Evolutionary conservation across 257 asterid species (phyloP).

Genomic region (Orobanche coerulescens): DNA sequence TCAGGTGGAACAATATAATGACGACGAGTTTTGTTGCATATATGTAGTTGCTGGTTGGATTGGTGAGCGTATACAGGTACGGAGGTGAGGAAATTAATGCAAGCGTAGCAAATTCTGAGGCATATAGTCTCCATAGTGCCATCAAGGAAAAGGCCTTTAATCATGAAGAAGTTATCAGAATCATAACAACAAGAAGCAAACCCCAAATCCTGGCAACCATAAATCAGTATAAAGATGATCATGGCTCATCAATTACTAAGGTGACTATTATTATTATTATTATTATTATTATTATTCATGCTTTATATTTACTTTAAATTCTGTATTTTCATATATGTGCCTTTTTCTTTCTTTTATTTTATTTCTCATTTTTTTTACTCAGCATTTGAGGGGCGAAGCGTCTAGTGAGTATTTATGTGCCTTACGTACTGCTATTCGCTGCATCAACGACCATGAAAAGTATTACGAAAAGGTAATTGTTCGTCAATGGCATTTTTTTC

Average conservation of each 20-base stretch:
- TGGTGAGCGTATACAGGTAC: constrained; percentile 57
- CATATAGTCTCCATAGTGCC: constrained; percentile 33
- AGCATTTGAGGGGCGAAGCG: constrained; percentile 50
- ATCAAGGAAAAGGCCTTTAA: constrained; percentile 36
- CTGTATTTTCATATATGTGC: too few species aligned
- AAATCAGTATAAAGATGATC: constrained; percentile 53
- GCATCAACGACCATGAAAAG: constrained; percentile 51
- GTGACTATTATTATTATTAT: constrained; percentile 15
- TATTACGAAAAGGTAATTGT: constrained; percentile 61
- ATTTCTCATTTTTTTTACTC: background rate
- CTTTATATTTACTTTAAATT: too few species aligned
- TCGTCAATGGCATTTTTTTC: background rate
- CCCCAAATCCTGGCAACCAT: constrained; percentile 60
- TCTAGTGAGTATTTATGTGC: constrained; percentile 31
- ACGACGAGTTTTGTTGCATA: background rate
- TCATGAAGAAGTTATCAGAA: constrained; percentile 57
- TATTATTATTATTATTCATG: background rate
- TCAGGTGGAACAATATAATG: too few species aligned
- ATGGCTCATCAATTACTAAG: constrained; percentile 63
- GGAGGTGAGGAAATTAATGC: constrained; percentile 46
- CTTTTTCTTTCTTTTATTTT: background rate
- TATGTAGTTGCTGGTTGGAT: constrained; percentile 51
- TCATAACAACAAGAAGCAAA: constrained; percentile 67
- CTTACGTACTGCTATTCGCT: constrained; percentile 42
- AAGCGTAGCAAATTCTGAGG: constrained; percentile 48